Percentiles rank a stretch among this genome's conserved stretches.
phyloP scores from a whole-genome alignment of 306 rosid species.

The Prunus mira region DNA sequence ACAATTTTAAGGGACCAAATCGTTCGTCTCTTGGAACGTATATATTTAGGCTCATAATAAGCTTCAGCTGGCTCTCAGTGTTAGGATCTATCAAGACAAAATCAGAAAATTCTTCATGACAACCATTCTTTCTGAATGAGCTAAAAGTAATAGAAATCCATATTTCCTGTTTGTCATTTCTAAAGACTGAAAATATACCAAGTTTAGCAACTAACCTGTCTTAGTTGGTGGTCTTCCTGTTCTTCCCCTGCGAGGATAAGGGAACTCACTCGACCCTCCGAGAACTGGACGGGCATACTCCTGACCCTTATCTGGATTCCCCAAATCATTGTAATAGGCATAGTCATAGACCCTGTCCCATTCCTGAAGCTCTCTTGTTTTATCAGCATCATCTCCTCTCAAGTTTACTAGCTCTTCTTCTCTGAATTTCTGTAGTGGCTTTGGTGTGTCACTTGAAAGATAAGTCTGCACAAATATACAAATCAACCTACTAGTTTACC shows the following conservation, averaged over 20 bases:
- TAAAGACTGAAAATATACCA: not conserved
- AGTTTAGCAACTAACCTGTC: constrained; percentile 34
- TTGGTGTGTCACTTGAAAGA: constrained; percentile 63
- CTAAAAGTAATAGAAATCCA: not conserved
- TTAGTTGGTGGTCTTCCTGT: constrained; percentile 55
- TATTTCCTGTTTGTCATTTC: too few species aligned
- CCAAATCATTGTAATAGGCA: constrained; percentile 71
- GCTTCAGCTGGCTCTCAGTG: constrained; percentile 52
- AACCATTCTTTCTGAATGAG: not conserved
- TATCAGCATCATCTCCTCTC: constrained; percentile 41
- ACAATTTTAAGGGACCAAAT: constrained; percentile 78
- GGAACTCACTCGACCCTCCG: constrained; percentile 54
- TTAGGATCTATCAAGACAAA: constrained; percentile 45
- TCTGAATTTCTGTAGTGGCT: constrained; percentile 45
- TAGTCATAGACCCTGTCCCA: constrained; percentile 19
- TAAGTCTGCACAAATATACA: constrained; percentile 39
- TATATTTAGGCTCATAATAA: constrained; percentile 47
- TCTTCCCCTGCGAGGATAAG: constrained; percentile 85
- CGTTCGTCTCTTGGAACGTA: constrained; percentile 87
- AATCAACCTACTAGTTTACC: not conserved
- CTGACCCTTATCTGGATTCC: constrained; percentile 39
- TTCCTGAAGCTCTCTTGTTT: too few species aligned
- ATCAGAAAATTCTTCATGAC: not conserved
- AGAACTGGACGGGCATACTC: constrained; percentile 56
- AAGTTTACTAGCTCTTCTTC: constrained; percentile 49